A percentile compares a stretch with the other conserved stretches of the same genome.
These are phyloP conservation scores for Tardiomyces blankii DNA, from an alignment of 1,139 yeast genomes.

Conservation along the genomic window DNA sequence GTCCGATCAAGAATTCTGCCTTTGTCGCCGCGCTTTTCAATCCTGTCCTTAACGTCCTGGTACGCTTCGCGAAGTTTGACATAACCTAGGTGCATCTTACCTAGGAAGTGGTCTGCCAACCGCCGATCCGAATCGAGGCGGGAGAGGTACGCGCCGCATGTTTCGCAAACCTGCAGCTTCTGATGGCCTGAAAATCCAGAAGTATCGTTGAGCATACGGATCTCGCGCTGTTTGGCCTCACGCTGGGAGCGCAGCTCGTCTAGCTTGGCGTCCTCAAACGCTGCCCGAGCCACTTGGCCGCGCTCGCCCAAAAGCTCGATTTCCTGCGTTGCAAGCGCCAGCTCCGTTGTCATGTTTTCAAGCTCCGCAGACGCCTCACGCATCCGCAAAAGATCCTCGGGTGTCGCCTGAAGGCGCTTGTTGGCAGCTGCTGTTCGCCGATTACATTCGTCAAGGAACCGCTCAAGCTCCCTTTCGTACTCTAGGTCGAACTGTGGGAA, in stretches of 20 bases:
- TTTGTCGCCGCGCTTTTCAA: slow-evolving; percentile 5
- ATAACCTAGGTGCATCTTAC: slow-evolving; percentile 77
- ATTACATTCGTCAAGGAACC: slow-evolving; percentile 56
- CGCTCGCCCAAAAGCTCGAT: slow-evolving; percentile 43
- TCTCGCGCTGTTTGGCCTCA: slow-evolving; percentile 34
- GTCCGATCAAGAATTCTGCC: neutral
- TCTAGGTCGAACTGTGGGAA: slow-evolving; percentile 67
- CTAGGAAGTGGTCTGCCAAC: slow-evolving; percentile 84
- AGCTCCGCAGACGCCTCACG: slow-evolving; percentile 52
- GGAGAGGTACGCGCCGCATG: slow-evolving; percentile 85
- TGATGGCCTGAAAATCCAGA: slow-evolving; percentile 85
- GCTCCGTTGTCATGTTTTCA: slow-evolving; percentile 52
- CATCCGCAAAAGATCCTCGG: slow-evolving; percentile 62
- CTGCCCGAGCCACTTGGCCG: slow-evolving; percentile 42
- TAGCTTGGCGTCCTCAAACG: slow-evolving; percentile 34
- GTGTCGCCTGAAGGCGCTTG: slow-evolving; percentile 60
- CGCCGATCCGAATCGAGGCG: slow-evolving; percentile 82
- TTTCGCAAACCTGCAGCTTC: slow-evolving; percentile 80
- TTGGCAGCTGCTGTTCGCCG: slow-evolving; percentile 54
- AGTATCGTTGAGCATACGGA: slow-evolving; percentile 55
- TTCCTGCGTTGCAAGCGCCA: slow-evolving; percentile 64
- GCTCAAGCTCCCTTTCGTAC: slow-evolving; percentile 42
- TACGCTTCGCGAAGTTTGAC: slow-evolving; percentile 63
- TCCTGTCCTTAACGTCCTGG: slow-evolving; percentile 33
- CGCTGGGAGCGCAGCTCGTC: slow-evolving; percentile 31